Evolutionary conservation across 2,329 filamentous ascomycete genomes (phyloP).

Genomic region (Teratosphaeria destructans): DNA sequence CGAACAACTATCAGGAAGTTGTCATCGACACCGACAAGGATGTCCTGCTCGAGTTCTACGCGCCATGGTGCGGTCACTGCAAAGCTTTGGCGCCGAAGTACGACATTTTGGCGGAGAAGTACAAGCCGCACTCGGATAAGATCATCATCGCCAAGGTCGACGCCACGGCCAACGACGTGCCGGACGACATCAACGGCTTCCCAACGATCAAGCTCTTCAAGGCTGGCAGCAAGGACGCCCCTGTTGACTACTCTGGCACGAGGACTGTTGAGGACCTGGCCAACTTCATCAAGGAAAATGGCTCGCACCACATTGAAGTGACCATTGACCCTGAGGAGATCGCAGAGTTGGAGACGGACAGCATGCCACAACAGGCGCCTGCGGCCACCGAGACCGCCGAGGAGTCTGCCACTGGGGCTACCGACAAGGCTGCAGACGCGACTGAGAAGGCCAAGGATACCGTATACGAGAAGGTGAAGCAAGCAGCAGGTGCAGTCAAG

Average conservation of each 20-base stretch:
- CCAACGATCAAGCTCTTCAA: constrained; percentile 98
- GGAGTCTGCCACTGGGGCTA: constrained; percentile 14
- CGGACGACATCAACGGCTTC: constrained; percentile 94
- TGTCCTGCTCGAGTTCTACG: constrained; percentile 96
- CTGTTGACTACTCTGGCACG: constrained; percentile 76
- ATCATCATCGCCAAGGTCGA: constrained; percentile 80
- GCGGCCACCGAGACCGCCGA: constrained; percentile 26
- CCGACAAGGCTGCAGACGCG: constrained; percentile 13
- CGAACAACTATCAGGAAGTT: constrained; percentile 84
- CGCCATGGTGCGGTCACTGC: constrained; percentile 69
- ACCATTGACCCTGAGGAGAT: constrained; percentile 40
- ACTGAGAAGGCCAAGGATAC: constrained; percentile 15
- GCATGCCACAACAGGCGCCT: constrained; percentile 36
- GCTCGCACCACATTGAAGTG: constrained; percentile 66
- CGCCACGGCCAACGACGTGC: constrained; percentile 90
- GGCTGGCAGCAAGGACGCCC: constrained; percentile 74
- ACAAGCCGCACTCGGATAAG: constrained; percentile 44
- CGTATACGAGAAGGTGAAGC: constrained; percentile 28
- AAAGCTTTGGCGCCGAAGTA: constrained; percentile 60
- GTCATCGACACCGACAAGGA: constrained; percentile 94
- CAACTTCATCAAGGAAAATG: constrained; percentile 88
- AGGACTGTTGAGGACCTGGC: constrained; percentile 87
- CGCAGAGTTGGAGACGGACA: constrained; percentile 36
- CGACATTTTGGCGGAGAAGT: constrained; percentile 51
- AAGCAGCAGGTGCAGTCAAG: constrained; percentile 23